Conservation (phyloP, 371 early-diverging fungal genomes). For the Apophysomyces ossiformis region DNA sequence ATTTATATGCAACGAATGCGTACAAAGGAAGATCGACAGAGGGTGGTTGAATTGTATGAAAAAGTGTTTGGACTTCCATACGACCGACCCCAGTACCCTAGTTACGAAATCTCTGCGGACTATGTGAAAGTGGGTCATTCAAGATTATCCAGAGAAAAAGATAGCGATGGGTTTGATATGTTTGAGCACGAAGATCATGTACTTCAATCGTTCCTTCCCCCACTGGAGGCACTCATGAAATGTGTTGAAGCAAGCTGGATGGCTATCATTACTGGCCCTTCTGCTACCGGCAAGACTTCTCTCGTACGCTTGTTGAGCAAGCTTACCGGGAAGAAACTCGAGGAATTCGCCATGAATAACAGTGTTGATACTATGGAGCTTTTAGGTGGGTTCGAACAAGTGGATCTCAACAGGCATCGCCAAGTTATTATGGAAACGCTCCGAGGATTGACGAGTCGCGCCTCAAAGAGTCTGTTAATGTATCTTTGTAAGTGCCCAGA, state of each 20-base stretch:
- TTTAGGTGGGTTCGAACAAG: slow-evolving; percentile 97
- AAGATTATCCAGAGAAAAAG: slow-evolving; percentile 52
- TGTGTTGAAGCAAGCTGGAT: slow-evolving; percentile 92
- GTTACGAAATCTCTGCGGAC: slow-evolving; percentile 47
- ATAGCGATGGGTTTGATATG: slow-evolving; percentile 16
- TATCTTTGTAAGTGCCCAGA: slow-evolving; percentile 20
- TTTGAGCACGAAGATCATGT: slow-evolving; percentile 61
- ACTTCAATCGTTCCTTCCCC: slow-evolving; percentile 68
- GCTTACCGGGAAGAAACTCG: slow-evolving; percentile 79
- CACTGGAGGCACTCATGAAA: slow-evolving; percentile 81
- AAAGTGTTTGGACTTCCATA: slow-evolving; percentile 64
- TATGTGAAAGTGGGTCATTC: slow-evolving; percentile 73
- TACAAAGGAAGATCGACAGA: slow-evolving; percentile 75
- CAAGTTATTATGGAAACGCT: slow-evolving; percentile 57
- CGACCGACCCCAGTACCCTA: slow-evolving; percentile 43
- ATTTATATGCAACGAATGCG: slow-evolving; percentile 92
- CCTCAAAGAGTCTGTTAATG: slow-evolving; percentile 38
- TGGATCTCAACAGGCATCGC: slow-evolving; percentile 84
- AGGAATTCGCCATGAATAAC: slow-evolving; percentile 94
- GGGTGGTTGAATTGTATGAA: slow-evolving; percentile 68
- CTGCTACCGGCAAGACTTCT: slow-evolving; percentile 89
- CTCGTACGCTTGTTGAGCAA: slow-evolving; percentile 83
- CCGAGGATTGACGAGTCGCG: slow-evolving; percentile 27
- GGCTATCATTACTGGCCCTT: slow-evolving; percentile 90
- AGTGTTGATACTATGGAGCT: slow-evolving; percentile 95